A percentile compares a stretch with the other conserved stretches of the same genome.
Conservation (phyloP, 768 basidiomycete species). For the Sporobolomyces pararoseus region DNA sequence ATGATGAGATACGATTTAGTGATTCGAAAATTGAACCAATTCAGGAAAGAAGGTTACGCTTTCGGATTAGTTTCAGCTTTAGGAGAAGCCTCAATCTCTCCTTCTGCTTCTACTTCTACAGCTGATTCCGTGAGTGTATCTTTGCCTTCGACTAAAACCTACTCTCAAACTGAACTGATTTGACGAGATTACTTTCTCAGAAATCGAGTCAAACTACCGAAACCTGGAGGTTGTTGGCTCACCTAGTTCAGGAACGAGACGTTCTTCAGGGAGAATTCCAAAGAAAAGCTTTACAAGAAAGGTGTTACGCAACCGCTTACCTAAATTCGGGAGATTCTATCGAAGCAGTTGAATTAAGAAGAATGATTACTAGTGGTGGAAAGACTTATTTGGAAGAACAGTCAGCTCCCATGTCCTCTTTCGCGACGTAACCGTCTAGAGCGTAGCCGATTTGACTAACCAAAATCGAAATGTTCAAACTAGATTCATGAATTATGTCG, state of each 20-base stretch:
- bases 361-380: constrained; percentile 72
- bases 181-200: no score
- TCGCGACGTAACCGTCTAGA: no score
- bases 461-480: background rate
- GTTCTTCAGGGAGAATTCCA: constrained; percentile 48
- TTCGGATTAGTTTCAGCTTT: constrained; percentile 52
- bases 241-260: constrained; percentile 49
- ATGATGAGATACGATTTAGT: constrained; percentile 95
- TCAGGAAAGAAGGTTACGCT: constrained; percentile 54
- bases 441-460: background rate
- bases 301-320: constrained; percentile 77
- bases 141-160: no score
- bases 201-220: constrained; percentile 48
- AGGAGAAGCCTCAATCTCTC: constrained; percentile 46
- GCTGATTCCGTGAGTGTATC: constrained; percentile 30
- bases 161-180: no score
- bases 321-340: constrained; percentile 57
- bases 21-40: constrained; percentile 69
- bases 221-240: constrained; percentile 49
- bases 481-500: constrained; percentile 56
- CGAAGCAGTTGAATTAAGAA: constrained; percentile 62
- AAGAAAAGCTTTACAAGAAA: constrained; percentile 64
- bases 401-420: constrained; percentile 43
- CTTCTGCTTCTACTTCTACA: background rate
- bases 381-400: constrained; percentile 81